Conservation (phyloP, 106 monocot genomes). For the Acanthochlamys bracteata region DNA sequence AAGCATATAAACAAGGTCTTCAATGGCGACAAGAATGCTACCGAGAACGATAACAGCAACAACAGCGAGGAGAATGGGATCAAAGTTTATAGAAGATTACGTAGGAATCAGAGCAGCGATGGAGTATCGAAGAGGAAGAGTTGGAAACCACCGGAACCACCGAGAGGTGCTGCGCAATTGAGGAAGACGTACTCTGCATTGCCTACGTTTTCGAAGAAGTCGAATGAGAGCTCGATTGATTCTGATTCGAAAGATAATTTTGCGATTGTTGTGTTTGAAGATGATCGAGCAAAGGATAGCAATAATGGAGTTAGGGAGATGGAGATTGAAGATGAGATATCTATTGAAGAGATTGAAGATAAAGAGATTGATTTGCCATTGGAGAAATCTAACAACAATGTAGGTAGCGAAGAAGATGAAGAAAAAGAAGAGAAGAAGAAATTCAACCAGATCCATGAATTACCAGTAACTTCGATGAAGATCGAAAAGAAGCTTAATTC, state of each 20-base stretch:
- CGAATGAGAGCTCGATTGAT: neutral
- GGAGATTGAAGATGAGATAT: conserved; percentile 19
- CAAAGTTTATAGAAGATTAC: conserved; percentile 24
- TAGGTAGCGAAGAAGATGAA: too few relatives aligned
- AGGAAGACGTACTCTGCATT: conserved; percentile 19
- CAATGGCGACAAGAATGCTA: conserved; percentile 24
- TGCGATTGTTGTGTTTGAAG: neutral
- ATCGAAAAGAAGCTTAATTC: neutral
- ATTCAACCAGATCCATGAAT: conserved; percentile 17
- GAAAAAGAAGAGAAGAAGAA: too few relatives aligned
- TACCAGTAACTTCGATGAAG: conserved; percentile 13
- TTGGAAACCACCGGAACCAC: conserved; percentile 49
- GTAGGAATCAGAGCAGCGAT: conserved; percentile 47
- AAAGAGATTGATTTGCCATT: conserved; percentile 43
- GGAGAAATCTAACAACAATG: conserved; percentile 16
- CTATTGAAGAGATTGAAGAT: conserved; percentile 46
- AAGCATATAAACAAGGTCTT: conserved; percentile 88
- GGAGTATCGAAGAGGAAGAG: conserved; percentile 53
- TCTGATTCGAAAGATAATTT: neutral
- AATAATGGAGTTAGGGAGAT: conserved; percentile 13
- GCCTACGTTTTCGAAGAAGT: conserved; percentile 1
- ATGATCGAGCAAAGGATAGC: neutral
- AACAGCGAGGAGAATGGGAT: conserved; percentile 29
- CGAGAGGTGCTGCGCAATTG: conserved; percentile 20
- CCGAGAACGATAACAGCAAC: neutral